Evolutionary conservation across 225 moss, liverwort and hornwort genomes (phyloP).

Genomic region (Pseudisothecium myosuroides): DNA sequence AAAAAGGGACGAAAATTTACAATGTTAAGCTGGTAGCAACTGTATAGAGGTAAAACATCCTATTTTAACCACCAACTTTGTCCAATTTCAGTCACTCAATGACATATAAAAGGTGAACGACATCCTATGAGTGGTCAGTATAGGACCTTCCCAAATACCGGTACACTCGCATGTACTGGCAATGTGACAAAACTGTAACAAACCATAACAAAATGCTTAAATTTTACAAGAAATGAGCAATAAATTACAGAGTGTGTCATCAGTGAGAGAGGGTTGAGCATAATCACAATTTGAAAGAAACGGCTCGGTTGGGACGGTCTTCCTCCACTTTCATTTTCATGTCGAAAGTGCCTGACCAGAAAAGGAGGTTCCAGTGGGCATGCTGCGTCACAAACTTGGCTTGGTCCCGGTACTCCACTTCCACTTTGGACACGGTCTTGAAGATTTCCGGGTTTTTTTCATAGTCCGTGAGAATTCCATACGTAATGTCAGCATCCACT

Average conservation of each 20-base stretch:
- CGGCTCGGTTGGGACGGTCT: constrained; percentile 42
- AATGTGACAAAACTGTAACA: not conserved
- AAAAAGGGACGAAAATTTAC: not conserved
- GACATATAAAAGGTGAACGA: not conserved
- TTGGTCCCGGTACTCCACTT: constrained; percentile 49
- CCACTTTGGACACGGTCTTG: constrained; percentile 69
- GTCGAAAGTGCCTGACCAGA: constrained; percentile 70
- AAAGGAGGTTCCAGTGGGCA: constrained; percentile 75
- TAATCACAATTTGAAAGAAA: constrained; percentile 68
- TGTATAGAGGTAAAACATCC: not conserved
- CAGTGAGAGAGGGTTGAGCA: not conserved
- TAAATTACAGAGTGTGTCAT: not conserved
- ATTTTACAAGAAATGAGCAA: not conserved
- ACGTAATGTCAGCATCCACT: constrained; percentile 56
- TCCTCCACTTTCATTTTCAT: constrained; percentile 69
- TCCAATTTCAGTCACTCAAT: not conserved
- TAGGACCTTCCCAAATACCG: too few species aligned
- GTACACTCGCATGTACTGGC: too few species aligned
- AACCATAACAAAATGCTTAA: not conserved
- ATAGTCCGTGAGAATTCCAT: constrained; percentile 64
- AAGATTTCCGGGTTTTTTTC: constrained; percentile 65
- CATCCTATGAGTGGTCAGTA: too few species aligned
- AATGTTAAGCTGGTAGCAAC: too few species aligned
- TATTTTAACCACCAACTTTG: not conserved
- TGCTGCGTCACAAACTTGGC: constrained; percentile 59